Evolutionary conservation across 352 stramenopile species (phyloP), one percentile per base, ranked within the genome.

Genomic region (Paralagenidium karlingii): DNA sequence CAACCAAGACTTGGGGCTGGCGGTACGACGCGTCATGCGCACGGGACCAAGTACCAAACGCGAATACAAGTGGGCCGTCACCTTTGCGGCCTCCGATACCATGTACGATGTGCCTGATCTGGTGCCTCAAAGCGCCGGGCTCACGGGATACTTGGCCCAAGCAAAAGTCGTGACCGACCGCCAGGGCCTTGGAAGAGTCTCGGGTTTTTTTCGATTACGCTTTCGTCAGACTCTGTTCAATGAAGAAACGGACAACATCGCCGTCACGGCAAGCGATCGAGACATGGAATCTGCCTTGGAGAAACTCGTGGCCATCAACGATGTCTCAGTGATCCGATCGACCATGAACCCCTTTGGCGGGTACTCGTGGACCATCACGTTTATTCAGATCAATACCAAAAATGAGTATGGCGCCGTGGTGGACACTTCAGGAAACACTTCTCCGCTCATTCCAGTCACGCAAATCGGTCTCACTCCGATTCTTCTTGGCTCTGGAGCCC

Each of bases 301-400:
- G 30, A 69, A 74, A n/a, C 48, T 90, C n/a, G 47, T 74, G 8
- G 82, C 73, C 9, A 62, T 89, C 39, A 69, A 68, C 37, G 57
- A 82, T 37, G 74, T 86, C 5, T 38, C 33, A 8, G 76, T 92
- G 2, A 49, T 58, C 3, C 68, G 71, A 0, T 80, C 71, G 0
- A 61, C 67, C 3, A 83, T 84, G 66, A 88, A 92, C 31, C 33
- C 32, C 3, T 82, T 60, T 33, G 78, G 75, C 12, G 75, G 75
- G 10, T 91, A 89, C 46, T 73, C 78, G n/a, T 91, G 78, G 78
- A 84, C 69, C 0, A 47, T 91, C 26, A 91, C 78, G 10, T 91
- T 91, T 40, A 26, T 83, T 3, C 50, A 82, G 38, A 65, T 90
- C 7, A 89, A 87, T 51, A 74, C 69, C 10, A 76, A 60, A 37